These are phyloP conservation scores for Cinchona pubescens DNA, from an alignment of 257 asterid species.

Conservation along the genomic window DNA sequence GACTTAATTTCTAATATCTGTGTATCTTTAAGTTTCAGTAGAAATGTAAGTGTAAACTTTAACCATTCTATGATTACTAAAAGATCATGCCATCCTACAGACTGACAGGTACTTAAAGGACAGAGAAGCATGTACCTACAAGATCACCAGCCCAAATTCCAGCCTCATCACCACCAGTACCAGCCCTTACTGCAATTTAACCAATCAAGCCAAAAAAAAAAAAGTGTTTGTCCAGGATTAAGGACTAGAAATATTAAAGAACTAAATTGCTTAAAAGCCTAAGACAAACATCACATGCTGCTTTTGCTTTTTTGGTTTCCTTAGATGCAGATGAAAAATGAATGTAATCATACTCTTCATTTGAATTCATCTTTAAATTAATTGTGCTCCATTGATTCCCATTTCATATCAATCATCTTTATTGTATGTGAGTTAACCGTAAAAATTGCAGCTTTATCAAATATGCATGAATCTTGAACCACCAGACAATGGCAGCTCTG, in stretches of 20 bases:
- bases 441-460: background rate
- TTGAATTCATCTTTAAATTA: background rate
- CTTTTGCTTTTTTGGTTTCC: background rate
- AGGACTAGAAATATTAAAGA: background rate
- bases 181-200: conserved; percentile 79
- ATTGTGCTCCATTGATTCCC: background rate
- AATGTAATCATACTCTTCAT: background rate
- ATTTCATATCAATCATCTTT: background rate
- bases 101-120: conserved; percentile 20
- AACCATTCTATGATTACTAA: background rate
- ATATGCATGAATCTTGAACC: background rate
- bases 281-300: background rate
- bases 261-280: no score
- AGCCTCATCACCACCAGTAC: conserved; percentile 99
- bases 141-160: conserved; percentile 99
- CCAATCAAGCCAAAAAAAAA: background rate
- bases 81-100: background rate
- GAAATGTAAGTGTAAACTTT: background rate
- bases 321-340: background rate
- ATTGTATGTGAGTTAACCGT: background rate
- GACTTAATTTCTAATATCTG: background rate
- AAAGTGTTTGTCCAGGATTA: background rate
- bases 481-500: no score
- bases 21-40: background rate
- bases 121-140: conserved; percentile 86